Conservation (phyloP, 176 grass and related monocot genomes). For the Carex myosuroides region DNA sequence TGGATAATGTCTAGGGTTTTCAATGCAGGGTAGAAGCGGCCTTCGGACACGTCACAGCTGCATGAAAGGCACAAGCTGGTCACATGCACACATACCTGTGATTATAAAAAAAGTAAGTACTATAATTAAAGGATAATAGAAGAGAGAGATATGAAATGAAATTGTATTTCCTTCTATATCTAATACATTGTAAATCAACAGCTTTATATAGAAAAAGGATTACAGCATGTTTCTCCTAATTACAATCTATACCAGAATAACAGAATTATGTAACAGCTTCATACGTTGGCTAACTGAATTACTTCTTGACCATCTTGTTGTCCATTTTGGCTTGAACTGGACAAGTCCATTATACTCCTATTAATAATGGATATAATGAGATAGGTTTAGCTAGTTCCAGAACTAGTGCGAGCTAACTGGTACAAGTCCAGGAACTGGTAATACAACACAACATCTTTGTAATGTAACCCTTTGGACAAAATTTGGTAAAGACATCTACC, state of each 20-base stretch:
- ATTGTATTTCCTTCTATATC: no score
- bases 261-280: no score
- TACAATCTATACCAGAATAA: no score
- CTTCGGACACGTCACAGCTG: constrained; percentile 46
- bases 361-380: not conserved
- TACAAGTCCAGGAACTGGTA: not conserved
- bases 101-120: not conserved
- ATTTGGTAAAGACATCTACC: not conserved
- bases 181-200: no score
- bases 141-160: no score
- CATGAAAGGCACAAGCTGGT: constrained; percentile 48
- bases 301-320: no score
- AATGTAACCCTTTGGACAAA: not conserved
- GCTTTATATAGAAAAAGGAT: no score
- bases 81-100: constrained; percentile 43
- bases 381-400: not conserved
- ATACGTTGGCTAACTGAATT: no score
- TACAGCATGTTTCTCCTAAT: no score
- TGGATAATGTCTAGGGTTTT: constrained; percentile 72
- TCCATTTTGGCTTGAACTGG: no score
- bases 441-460: not conserved
- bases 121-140: no score
- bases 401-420: not conserved
- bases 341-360: no score
- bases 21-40: constrained; percentile 44